Base-by-base conservation (phyloP, 2,329 filamentous ascomycete species). In the Penicillium sp. region DNA sequence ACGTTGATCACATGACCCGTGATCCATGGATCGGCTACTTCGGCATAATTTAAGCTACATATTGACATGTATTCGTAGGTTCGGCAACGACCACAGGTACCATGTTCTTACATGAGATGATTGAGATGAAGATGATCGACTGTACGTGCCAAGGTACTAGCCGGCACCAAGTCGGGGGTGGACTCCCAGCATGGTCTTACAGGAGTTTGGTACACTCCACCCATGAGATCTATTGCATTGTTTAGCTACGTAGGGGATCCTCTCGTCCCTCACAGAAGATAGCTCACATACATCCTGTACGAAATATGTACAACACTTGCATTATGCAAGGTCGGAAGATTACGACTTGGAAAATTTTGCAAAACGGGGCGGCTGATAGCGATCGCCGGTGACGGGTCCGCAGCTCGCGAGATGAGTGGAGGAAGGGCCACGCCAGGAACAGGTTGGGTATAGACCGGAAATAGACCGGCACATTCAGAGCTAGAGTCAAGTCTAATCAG, bases 1-100 rank as follows among this genome's bases (percentile, higher is more conserved):
- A 56, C 59, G 54, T 46, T 35, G 51, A 50, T 58, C 56, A 59
- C 43, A 50, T 60, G 56, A 56, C 55, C 32, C 4, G 1, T 15
- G 24, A 25, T 27, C 38, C 38, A 25, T 27, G 38, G 38, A n/a
- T 40, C 18, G 33, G 9, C 15, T 5, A 10, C 33, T 28, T 28
- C 27, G 27, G 27, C 27, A 28, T 28, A 28, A 9, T 28, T 28
- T 3, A 28, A 28, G 9, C 20, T 27, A 27, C 25, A 27, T 28
- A 28, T 28, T 9, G 7, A 28, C 27, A 28, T 28, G 27, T 9
- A 27, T 8, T 23, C 20, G 27, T 28, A 29, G 27, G 8, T n/a
- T 33, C n/a, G 32, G 32, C 32, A 33, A 3, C 7, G 32, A 35
- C n/a, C 4, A 18, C 32, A 35, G 32, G 32, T 35, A 18, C n/a